Percentiles rank a stretch among this genome's conserved stretches.
These are phyloP conservation scores for Daldinia grandis DNA, from an alignment of 495 filamentous ascomycete species.

Conservation along the genomic window DNA sequence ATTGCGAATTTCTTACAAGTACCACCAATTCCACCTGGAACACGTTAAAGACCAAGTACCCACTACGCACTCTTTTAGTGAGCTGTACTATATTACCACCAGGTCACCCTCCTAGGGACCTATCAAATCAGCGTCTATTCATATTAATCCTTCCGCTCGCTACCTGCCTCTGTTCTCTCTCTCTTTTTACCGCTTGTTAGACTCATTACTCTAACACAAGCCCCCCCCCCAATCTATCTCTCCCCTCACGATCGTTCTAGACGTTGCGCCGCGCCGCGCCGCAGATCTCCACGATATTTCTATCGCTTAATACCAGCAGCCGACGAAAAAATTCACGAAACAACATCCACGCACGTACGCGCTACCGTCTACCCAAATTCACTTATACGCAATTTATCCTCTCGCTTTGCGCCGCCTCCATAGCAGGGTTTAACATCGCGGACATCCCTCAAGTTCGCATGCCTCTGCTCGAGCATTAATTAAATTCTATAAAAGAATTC, in stretches of 20 bases:
- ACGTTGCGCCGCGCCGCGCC: constrained; percentile 38
- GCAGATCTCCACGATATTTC: constrained; percentile 35
- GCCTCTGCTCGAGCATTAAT: constrained; percentile 21
- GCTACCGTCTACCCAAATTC: constrained; percentile 18
- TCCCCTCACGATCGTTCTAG: constrained; percentile 42
- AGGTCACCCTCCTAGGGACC: constrained; percentile 26
- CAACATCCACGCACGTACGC: constrained; percentile 20
- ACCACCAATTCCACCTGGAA: constrained; percentile 43
- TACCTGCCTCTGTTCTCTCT: constrained; percentile 21
- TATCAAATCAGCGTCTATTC: constrained; percentile 42
- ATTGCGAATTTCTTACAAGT: constrained; percentile 33
- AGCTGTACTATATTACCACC: constrained; percentile 44
- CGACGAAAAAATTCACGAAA: constrained; percentile 34
- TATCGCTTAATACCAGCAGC: constrained; percentile 32
- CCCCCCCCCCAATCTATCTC: constrained; percentile 34
- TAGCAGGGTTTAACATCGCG: constrained; percentile 14
- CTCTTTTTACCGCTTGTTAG: constrained; percentile 37
- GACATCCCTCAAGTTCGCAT: constrained; percentile 24
- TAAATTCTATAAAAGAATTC: constrained; percentile 11
- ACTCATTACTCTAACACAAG: constrained; percentile 39
- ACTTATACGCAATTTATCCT: constrained; percentile 28
- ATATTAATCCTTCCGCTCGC: constrained; percentile 41
- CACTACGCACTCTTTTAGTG: constrained; percentile 44
- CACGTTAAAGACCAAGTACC: constrained; percentile 43
- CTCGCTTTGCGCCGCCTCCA: constrained; percentile 20